Percentiles rank a stretch among this genome's conserved stretches.
phyloP scores from a whole-genome alignment of 768 basidiomycete species.

The Leccinum ochraceum region DNA sequence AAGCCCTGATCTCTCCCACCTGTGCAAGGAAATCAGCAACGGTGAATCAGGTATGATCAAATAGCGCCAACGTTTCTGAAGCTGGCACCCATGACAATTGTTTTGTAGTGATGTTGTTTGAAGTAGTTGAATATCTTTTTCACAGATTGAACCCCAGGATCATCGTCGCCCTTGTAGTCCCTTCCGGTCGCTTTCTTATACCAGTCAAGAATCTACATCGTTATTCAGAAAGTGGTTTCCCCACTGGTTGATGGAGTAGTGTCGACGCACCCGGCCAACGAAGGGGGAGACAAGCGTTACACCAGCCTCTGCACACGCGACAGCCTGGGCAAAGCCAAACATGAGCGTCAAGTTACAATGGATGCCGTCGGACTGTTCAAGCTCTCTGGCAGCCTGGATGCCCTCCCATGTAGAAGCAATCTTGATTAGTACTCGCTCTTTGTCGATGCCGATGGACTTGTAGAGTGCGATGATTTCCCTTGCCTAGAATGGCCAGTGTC shows the following conservation, averaged over 20 bases:
- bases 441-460: slow-evolving; percentile 83
- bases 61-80: slow-evolving; percentile 82
- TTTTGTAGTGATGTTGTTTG: slow-evolving; percentile 96
- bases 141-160: slow-evolving; percentile 94
- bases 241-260: slow-evolving; percentile 13
- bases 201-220: slow-evolving; percentile 91
- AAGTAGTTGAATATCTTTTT: slow-evolving; percentile 98
- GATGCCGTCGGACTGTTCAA: slow-evolving; percentile 85
- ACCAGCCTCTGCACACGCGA: slow-evolving; percentile 95
- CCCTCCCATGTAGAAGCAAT: slow-evolving; percentile 99
- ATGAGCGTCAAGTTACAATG: slow-evolving; percentile 98
- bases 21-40: slow-evolving; percentile 26
- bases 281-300: slow-evolving; percentile 98
- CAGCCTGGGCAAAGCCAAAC: slow-evolving; percentile 96
- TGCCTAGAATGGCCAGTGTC: slow-evolving; percentile 41
- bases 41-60: background rate
- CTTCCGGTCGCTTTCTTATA: slow-evolving; percentile 89
- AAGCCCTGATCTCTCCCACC: slow-evolving; percentile 88
- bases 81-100: slow-evolving; percentile 98
- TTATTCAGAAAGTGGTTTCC: background rate
- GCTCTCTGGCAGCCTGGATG: slow-evolving; percentile 94
- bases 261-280: slow-evolving; percentile 79
- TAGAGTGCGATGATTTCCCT: slow-evolving; percentile 88
- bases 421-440: slow-evolving; percentile 95
- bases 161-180: slow-evolving; percentile 83